Base-by-base conservation (phyloP, 1,284 basidiomycete species). In the Trametes hirsuta region DNA sequence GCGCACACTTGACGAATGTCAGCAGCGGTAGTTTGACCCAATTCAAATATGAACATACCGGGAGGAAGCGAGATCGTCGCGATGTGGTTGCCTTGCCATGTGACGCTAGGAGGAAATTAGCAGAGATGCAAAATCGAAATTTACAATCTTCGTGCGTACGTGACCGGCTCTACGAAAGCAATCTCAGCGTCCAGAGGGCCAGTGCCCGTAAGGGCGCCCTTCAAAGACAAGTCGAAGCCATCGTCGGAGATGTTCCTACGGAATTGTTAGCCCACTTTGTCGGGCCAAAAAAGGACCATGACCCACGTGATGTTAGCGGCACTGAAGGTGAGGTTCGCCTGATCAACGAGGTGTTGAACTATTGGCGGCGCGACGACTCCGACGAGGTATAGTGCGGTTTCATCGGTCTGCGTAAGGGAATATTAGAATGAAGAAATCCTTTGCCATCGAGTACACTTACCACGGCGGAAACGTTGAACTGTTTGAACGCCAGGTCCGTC, bases 171-270 rank as follows among this genome's bases (percentile, higher is more conserved):
- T 9, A 77, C 74, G 66, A 89, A 89, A 9, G 81, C 79, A 54
- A 89, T 88, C 50, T 80, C 66, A 6, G 85, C 86, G 72, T 90
- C 88, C 41, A 90, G 77, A 36, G 88, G 87, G 0, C 88, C 88
- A 6, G 82, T 73, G 53, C 83, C 82, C 1, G 83, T 86, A 59
- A 90, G 70, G 9, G 85, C 83, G 18, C 87, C 87, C 34, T 75
- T 74, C 8, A 90, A 72, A 47, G 83, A 69, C 59, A 90, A 68
- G 73, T 86, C 76, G 66, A 90, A 90, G 4, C 88, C 88, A 5
- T 78, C 76, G 47, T 91, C 75, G 4, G 82, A 76, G 34, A 86
- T 76, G 63, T 85, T 82, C 21, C 82, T 84, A 40, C 5, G 3
- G 15, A 2, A 14, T 3, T 5, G 34, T 57, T 8, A 65, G 35